Evolutionary conservation across 2,329 filamentous ascomycete genomes (phyloP).

Genomic region (Cadophora gregata): DNA sequence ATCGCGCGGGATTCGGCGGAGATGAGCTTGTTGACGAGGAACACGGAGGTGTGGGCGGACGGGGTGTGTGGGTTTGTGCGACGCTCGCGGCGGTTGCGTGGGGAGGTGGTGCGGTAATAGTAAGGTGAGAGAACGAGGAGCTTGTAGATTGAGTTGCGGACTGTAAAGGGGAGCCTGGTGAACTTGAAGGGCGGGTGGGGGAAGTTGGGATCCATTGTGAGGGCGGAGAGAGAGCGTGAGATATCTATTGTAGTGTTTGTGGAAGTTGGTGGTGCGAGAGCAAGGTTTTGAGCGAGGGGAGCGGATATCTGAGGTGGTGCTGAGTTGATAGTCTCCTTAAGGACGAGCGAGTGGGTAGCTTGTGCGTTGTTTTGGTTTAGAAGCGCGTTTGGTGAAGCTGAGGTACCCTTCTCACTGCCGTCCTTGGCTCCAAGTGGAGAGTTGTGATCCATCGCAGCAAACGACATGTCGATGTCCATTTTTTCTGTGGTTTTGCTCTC

Average conservation of each 20-base stretch:
- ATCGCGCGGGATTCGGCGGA: not conserved
- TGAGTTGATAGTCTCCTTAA: not conserved
- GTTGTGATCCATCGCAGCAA: not conserved
- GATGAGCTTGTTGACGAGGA: not conserved
- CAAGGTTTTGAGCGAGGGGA: not conserved
- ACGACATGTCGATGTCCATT: not conserved
- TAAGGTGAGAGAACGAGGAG: not conserved
- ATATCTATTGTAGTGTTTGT: too few relatives aligned
- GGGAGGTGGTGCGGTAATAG: not conserved
- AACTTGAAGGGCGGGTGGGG: not conserved
- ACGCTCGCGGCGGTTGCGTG: not conserved
- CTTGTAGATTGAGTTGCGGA: conserved; percentile 2
- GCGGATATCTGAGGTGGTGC: too few relatives aligned
- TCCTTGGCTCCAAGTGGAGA: not conserved
- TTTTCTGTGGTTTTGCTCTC: not conserved
- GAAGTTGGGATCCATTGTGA: not conserved
- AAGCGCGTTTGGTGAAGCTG: not conserved
- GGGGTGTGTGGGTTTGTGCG: not conserved
- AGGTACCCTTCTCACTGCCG: not conserved
- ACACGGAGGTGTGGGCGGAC: not conserved
- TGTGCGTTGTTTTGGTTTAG: not conserved
- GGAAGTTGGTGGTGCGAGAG: not conserved
- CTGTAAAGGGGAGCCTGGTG: not conserved
- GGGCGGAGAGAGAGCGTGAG: too few relatives aligned
- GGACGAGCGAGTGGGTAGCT: not conserved